Percentiles rank a stretch among this genome's conserved stretches.
These are phyloP conservation scores for Macrocybe gigantea DNA, from an alignment of 768 basidiomycete species.

Conservation along the genomic window DNA sequence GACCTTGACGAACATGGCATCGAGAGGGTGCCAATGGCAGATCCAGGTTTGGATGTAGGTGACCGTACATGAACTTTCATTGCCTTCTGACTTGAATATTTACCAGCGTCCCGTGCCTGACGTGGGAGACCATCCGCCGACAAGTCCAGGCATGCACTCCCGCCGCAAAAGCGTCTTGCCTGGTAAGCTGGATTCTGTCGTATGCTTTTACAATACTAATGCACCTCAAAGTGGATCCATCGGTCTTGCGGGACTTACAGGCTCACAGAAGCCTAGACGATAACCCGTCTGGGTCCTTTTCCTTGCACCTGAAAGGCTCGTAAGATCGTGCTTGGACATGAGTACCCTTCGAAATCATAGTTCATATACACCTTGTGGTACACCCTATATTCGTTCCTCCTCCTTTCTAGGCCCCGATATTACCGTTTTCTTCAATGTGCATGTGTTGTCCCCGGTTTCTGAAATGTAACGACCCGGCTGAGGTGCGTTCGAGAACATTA, in stretches of 20 bases:
- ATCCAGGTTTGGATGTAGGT: slow-evolving; percentile 83
- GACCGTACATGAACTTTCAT: slow-evolving; percentile 1
- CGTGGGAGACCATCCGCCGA: slow-evolving; percentile 49
- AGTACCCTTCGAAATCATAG: background rate
- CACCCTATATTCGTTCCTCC: too few species aligned
- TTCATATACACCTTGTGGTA: background rate
- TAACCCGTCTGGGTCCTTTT: slow-evolving; percentile 15
- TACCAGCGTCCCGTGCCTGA: slow-evolving; percentile 62
- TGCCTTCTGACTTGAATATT: background rate
- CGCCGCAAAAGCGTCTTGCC: slow-evolving; percentile 94
- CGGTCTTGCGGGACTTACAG: slow-evolving; percentile 83
- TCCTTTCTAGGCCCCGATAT: slow-evolving; percentile 1
- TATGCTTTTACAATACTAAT: slow-evolving; percentile 6
- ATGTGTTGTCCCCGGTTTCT: background rate
- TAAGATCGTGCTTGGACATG: background rate
- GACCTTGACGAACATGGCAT: slow-evolving; percentile 78
- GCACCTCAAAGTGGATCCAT: slow-evolving; percentile 66
- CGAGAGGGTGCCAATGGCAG: slow-evolving; percentile 88
- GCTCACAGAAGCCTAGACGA: slow-evolving; percentile 82
- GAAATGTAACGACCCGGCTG: too few species aligned
- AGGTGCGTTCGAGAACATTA: background rate
- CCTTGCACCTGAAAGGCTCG: slow-evolving; percentile 13
- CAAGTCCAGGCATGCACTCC: slow-evolving; percentile 69
- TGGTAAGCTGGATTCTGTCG: slow-evolving; percentile 39
- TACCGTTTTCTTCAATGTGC: background rate